phyloP scores from a whole-genome alignment of 2,329 filamentous ascomycete genomes.

The Aspergillus fischeri region DNA sequence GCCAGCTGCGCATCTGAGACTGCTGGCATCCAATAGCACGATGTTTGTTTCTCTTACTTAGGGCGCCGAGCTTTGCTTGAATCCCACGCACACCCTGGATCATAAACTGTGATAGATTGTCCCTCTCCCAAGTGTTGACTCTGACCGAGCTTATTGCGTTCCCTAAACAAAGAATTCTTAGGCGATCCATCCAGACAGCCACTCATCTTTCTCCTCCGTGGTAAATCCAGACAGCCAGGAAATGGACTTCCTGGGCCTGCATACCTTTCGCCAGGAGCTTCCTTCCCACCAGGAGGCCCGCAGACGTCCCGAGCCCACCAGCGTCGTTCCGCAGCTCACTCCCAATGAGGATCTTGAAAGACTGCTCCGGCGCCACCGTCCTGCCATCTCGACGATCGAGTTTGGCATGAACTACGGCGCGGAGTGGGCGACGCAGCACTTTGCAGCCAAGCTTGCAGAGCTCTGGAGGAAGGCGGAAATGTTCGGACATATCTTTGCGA shows the following conservation, averaged over 20 bases:
- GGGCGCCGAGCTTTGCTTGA: neutral
- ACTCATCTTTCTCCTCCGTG: neutral
- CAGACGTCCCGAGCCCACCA: neutral
- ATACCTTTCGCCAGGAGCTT: neutral
- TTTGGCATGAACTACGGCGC: neutral
- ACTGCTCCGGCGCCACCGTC: neutral
- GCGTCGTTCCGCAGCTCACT: neutral
- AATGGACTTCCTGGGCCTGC: neutral
- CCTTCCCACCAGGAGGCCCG: neutral
- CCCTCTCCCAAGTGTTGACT: neutral
- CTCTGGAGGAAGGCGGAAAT: conserved; percentile 15
- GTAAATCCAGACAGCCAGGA: neutral
- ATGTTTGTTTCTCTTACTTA: neutral
- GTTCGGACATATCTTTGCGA: conserved; percentile 16
- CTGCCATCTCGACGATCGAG: neutral
- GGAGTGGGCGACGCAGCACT: neutral
- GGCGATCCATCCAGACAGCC: neutral
- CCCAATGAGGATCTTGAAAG: neutral
- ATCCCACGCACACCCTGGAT: neutral
- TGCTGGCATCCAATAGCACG: neutral
- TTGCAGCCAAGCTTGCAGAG: neutral
- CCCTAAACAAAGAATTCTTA: neutral
- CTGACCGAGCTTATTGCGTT: neutral
- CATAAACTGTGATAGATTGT: neutral
- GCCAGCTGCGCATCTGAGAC: neutral